Conservation (phyloP, 345 rosid genomes). For the Murraya koenigii region DNA sequence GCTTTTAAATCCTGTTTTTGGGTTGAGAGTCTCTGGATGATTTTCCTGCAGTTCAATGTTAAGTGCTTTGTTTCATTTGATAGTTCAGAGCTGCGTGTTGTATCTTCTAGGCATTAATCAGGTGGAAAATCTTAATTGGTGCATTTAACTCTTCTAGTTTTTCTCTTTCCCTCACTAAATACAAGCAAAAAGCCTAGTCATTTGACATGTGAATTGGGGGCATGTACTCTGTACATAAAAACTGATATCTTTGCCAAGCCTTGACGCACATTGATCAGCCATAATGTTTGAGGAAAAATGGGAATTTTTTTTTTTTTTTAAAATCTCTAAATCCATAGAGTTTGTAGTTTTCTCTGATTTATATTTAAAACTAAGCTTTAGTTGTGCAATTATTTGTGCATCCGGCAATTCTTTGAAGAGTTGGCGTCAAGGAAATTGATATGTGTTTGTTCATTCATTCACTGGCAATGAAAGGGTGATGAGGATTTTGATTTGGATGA, state of each 20-base stretch:
- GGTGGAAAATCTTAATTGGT: background rate
- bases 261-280: background rate
- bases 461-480: background rate
- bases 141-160: background rate
- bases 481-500: background rate
- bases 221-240: background rate
- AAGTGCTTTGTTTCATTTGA: background rate
- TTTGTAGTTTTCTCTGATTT: background rate
- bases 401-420: background rate
- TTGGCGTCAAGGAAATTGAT: too few relatives aligned
- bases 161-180: background rate
- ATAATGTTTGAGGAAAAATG: background rate
- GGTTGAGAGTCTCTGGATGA: slow-evolving; percentile 8
- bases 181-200: background rate
- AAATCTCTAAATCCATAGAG: background rate
- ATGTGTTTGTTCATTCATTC: background rate
- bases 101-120: background rate
- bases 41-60: background rate
- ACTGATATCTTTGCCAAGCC: background rate
- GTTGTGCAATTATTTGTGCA: background rate
- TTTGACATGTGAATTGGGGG: background rate
- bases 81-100: background rate
- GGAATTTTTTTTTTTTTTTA: background rate
- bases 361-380: too few relatives aligned
- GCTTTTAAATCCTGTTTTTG: background rate